Evolutionary conservation across 108 stramenopile species (phyloP).

Genomic region (Cyclotella cryptica): DNA sequence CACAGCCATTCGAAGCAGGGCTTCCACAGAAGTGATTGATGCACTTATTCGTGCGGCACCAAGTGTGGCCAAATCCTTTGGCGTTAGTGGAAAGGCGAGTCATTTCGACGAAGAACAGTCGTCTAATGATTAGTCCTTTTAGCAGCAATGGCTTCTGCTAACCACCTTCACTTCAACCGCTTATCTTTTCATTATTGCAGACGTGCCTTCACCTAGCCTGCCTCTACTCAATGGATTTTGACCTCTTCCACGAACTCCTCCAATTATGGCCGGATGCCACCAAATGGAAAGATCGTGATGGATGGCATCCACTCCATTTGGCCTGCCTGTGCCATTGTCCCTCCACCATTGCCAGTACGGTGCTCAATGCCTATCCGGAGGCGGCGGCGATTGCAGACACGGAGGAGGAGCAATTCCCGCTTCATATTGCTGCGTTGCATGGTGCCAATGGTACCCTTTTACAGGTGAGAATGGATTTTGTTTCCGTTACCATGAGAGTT

Average conservation of each 20-base stretch:
- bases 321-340: slow-evolving; percentile 49
- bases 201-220: slow-evolving; percentile 54
- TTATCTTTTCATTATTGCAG: not conserved
- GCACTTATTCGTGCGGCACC: slow-evolving; percentile 49
- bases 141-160: not conserved
- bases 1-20: slow-evolving; percentile 54
- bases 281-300: slow-evolving; percentile 56
- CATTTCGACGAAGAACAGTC: not conserved
- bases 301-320: slow-evolving; percentile 56
- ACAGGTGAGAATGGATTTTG: slow-evolving; percentile 7
- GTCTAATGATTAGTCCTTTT: not conserved
- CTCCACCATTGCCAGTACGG: slow-evolving; percentile 39
- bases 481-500: not conserved
- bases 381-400: slow-evolving; percentile 51
- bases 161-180: not conserved
- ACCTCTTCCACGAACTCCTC: slow-evolving; percentile 43
- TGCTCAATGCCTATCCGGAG: slow-evolving; percentile 53
- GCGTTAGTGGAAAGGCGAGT: slow-evolving; percentile 50
- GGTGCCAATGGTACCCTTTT: slow-evolving; percentile 42
- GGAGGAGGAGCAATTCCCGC: slow-evolving; percentile 45
- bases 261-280: slow-evolving; percentile 50
- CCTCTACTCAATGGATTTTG: slow-evolving; percentile 46
- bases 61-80: slow-evolving; percentile 47
- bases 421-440: slow-evolving; percentile 56
- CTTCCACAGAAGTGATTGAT: slow-evolving; percentile 56